Evolutionary conservation across 1,284 basidiomycete species (phyloP).

Genomic region (Xerocomus nothofagi): DNA sequence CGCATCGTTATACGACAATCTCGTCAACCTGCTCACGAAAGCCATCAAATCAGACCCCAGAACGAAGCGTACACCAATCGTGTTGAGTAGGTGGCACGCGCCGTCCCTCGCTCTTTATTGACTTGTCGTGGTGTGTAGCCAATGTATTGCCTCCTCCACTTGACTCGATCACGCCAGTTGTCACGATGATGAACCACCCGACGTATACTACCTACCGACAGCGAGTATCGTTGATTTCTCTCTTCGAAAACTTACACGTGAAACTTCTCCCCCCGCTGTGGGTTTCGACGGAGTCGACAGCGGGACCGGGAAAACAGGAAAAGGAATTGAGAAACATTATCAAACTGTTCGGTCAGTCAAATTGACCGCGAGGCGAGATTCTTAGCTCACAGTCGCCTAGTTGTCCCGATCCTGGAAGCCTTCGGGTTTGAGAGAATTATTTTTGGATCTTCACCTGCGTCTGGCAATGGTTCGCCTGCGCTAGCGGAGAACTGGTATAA

Average conservation of each 20-base stretch:
- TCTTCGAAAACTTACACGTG: conserved; percentile 71
- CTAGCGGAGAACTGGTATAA: conserved; percentile 75
- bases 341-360: conserved; percentile 83
- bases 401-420: conserved; percentile 73
- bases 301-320: conserved; percentile 37
- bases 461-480: conserved; percentile 52
- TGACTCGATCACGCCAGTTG: conserved; percentile 66
- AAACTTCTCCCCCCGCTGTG: conserved; percentile 82
- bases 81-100: conserved; percentile 62
- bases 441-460: conserved; percentile 57
- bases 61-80: conserved; percentile 54
- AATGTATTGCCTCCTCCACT: conserved; percentile 86
- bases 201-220: conserved; percentile 74
- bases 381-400: conserved; percentile 38
- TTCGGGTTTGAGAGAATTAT: conserved; percentile 63
- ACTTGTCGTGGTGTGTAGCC: conserved; percentile 45
- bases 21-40: conserved; percentile 74
- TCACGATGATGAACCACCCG: conserved; percentile 74
- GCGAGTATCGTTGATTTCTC: conserved; percentile 72
- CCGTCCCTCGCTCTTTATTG: conserved; percentile 6
- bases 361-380: conserved; percentile 1
- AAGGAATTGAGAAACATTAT: conserved; percentile 77
- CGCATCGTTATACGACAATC: conserved; percentile 58
- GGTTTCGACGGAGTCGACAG: conserved; percentile 36
- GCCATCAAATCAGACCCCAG: conserved; percentile 39